phyloP scores from a whole-genome alignment of 2,329 filamentous ascomycete genomes.

The Monilinia aucupariae region DNA sequence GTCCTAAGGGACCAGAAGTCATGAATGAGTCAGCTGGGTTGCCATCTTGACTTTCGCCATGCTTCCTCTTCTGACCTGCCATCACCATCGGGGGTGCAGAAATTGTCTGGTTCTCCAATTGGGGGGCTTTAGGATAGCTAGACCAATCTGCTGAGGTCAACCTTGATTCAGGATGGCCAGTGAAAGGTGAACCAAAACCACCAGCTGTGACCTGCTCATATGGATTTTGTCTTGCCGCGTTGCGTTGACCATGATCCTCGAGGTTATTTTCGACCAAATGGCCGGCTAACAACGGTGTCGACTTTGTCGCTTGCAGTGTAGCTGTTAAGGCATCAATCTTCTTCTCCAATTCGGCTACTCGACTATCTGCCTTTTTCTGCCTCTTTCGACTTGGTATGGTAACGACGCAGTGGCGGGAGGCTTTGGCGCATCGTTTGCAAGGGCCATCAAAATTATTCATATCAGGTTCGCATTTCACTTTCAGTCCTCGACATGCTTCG shows the following conservation, averaged over 20 bases:
- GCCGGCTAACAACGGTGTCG: slow-evolving; percentile 16
- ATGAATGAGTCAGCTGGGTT: slow-evolving; percentile 14
- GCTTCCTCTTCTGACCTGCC: slow-evolving; percentile 36
- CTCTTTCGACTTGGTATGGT: slow-evolving; percentile 40
- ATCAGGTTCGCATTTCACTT: slow-evolving; percentile 40
- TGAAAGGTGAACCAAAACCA: slow-evolving; percentile 27
- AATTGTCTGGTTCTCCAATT: slow-evolving; percentile 25
- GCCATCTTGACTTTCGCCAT: slow-evolving; percentile 27
- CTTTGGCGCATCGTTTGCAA: slow-evolving; percentile 40
- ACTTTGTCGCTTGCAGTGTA: slow-evolving; percentile 34
- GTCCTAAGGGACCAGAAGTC: slow-evolving; percentile 1
- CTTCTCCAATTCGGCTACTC: slow-evolving; percentile 42
- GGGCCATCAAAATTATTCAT: slow-evolving; percentile 34
- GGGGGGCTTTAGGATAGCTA: slow-evolving; percentile 28
- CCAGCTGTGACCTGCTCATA: slow-evolving; percentile 36
- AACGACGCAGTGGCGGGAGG: slow-evolving; percentile 38
- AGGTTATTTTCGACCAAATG: slow-evolving; percentile 17
- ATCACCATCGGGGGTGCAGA: slow-evolving; percentile 34
- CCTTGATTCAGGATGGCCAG: slow-evolving; percentile 23
- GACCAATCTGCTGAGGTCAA: slow-evolving; percentile 25
- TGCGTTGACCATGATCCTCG: slow-evolving; percentile 13
- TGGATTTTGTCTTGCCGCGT: slow-evolving; percentile 22
- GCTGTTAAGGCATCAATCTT: slow-evolving; percentile 41
- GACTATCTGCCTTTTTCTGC: slow-evolving; percentile 42
- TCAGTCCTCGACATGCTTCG: slow-evolving; percentile 40